Base-by-base conservation (phyloP, 495 filamentous ascomycete genomes). In the Apiosordaria backusii region DNA sequence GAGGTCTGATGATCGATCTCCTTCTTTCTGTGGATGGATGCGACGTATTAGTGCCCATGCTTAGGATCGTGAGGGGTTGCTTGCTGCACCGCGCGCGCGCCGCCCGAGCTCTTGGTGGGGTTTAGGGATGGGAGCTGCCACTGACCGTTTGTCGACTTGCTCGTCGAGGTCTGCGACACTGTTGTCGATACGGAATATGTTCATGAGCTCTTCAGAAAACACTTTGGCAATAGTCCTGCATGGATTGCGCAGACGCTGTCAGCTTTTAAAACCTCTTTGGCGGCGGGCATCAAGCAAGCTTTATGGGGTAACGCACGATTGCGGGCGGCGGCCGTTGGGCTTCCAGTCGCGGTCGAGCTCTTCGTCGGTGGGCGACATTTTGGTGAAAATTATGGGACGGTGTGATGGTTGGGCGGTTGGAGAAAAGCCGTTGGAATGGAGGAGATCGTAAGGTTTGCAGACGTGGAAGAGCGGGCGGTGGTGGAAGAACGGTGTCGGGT, bases 161-260 rank as follows among this genome's bases (percentile, higher is more conserved):
- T 89, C 84, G 64, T 89, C 86, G 23, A 98, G 84, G 65, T 91
- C 85, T 70, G 90, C 87, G 66, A 97, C 79, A 69, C 87, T 87
- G 72, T 88, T 90, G 69, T 96, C 90, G 70, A 95, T 87, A 69
- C 88, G 85, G 77, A 98, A 98, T 67, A 93, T 88, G 76, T 92
- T 90, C 79, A 96, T 90, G 62, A 98, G 84, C 72, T 91, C 90
- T 24, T 88, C 81, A 29, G 92, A 92, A 82, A 98, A 97, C 64
- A 88, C 89, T 64, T 89, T 88, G 24, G 93, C 93, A 76, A 97
- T 88, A 63, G 91, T 94, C 65, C 93, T 97, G 79, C 54, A 22
- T 25, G 0, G 29, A 50, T 58, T 50, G 18, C 25, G 26, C 57
- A 24, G 15, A 63, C 62, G 2, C 40, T 23, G 67, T 75, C 59